Conservation (phyloP, 805 yeast species). For the Saturnispora halmiae region DNA sequence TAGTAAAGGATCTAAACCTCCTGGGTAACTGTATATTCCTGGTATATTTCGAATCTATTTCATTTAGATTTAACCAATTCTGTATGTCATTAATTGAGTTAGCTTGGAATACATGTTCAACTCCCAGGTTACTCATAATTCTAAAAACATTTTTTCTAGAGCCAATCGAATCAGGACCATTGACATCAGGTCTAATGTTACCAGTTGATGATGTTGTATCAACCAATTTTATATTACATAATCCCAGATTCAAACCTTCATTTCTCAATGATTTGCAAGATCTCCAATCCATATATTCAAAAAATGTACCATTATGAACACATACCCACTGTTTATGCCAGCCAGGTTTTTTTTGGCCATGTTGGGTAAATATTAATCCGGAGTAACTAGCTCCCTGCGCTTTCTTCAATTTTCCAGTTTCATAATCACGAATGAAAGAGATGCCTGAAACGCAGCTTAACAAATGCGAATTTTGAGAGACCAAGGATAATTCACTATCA, state of each 20-base stretch:
- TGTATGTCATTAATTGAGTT: conserved; percentile 56
- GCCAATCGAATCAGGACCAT: conserved; percentile 24
- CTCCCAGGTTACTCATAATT: conserved; percentile 57
- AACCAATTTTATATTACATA: conserved; percentile 50
- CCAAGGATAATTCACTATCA: conserved; percentile 5
- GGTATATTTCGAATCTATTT: conserved; percentile 6
- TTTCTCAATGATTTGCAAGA: conserved; percentile 52
- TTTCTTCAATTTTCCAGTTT: conserved; percentile 3
- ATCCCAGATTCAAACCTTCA: conserved; percentile 60
- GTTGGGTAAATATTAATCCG: conserved; percentile 49
- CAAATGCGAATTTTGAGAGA: conserved; percentile 4
- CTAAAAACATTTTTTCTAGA: conserved; percentile 59
- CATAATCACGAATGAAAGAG: neutral
- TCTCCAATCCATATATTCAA: conserved; percentile 76
- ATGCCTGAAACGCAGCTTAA: conserved; percentile 1
- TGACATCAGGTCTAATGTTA: conserved; percentile 32
- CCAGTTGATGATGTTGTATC: conserved; percentile 22
- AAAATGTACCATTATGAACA: conserved; percentile 54
- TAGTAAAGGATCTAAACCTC: conserved; percentile 3
- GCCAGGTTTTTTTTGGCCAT: conserved; percentile 53
- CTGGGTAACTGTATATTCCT: neutral
- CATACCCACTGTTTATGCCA: conserved; percentile 93
- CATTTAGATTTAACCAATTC: conserved; percentile 51
- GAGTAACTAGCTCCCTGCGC: conserved; percentile 17
- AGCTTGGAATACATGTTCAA: conserved; percentile 67